Evolutionary conservation across 2,329 filamentous ascomycete species (phyloP).

Genomic region (Aureobasidium sp.): DNA sequence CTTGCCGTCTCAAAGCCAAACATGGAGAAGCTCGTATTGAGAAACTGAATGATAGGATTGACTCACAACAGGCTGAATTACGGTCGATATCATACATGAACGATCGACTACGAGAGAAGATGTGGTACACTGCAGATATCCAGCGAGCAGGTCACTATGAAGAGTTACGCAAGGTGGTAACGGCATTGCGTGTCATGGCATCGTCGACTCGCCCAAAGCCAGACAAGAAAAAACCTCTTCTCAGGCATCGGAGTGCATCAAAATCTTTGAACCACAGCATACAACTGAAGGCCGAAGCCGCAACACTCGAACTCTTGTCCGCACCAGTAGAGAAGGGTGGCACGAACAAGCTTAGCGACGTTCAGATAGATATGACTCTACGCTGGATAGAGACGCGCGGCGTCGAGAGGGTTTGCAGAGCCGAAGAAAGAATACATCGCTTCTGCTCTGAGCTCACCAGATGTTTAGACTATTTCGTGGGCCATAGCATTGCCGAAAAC

Average conservation of each 20-base stretch:
- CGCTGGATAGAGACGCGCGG: slow-evolving; percentile 74
- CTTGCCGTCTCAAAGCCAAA: slow-evolving; percentile 46
- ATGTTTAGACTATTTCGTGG: slow-evolving; percentile 76
- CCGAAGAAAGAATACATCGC: slow-evolving; percentile 88
- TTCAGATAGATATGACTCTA: slow-evolving; percentile 77
- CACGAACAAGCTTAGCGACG: slow-evolving; percentile 90
- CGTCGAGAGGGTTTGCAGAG: slow-evolving; percentile 88
- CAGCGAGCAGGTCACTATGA: slow-evolving; percentile 83
- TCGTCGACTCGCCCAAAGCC: slow-evolving; percentile 37
- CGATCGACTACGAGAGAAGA: slow-evolving; percentile 78
- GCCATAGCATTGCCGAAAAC: slow-evolving; percentile 72
- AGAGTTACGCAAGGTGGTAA: slow-evolving; percentile 74
- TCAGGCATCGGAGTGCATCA: slow-evolving; percentile 34
- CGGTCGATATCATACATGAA: slow-evolving; percentile 26
- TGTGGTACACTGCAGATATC: slow-evolving; percentile 97
- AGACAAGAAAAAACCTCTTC: slow-evolving; percentile 28
- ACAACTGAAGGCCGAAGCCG: slow-evolving; percentile 71
- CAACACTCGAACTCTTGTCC: slow-evolving; percentile 80
- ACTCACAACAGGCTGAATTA: slow-evolving; percentile 61
- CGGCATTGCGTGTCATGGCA: slow-evolving; percentile 86
- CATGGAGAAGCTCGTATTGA: slow-evolving; percentile 70
- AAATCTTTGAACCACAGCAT: slow-evolving; percentile 46
- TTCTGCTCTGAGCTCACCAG: slow-evolving; percentile 86
- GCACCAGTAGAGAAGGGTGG: slow-evolving; percentile 77
- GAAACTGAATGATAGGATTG: slow-evolving; percentile 74